Percentiles rank a stretch among this genome's conserved stretches.
Conservation (phyloP, 2,329 filamentous ascomycete species). For the Trichophyton mentagrophytes region DNA sequence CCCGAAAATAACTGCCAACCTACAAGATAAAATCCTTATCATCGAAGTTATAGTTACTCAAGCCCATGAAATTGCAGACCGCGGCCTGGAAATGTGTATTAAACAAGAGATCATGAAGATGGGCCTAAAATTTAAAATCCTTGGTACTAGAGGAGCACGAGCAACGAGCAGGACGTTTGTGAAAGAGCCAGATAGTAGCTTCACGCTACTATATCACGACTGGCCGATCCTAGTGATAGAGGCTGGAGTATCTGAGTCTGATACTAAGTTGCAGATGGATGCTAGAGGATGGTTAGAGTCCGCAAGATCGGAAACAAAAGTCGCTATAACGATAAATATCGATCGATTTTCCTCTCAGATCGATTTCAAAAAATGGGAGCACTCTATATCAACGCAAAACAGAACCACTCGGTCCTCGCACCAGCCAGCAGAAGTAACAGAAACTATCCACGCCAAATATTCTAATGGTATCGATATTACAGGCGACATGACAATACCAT, state of each 20-base stretch:
- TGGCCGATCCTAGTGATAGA: neutral
- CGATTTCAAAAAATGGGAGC: neutral
- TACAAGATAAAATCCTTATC: neutral
- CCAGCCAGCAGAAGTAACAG: neutral
- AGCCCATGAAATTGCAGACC: neutral
- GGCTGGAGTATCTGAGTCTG: neutral
- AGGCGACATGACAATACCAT: neutral
- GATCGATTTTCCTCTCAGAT: neutral
- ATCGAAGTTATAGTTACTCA: neutral
- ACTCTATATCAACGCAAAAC: neutral
- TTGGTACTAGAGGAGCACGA: neutral
- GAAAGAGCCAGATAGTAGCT: neutral
- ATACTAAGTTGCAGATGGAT: conserved; percentile 1
- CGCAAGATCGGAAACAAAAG: neutral
- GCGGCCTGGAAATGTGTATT: neutral
- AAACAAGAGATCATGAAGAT: neutral
- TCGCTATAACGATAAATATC: conserved; percentile 1
- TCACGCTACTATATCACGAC: neutral
- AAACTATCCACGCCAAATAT: neutral
- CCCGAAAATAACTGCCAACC: neutral
- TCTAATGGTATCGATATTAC: neutral
- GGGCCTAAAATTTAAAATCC: neutral
- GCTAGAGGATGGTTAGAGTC: conserved; percentile 3
- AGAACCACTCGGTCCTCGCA: neutral
- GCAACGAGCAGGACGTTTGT: neutral